phyloP scores from a whole-genome alignment of 345 rosid species.

The Eutrema heterophyllum region DNA sequence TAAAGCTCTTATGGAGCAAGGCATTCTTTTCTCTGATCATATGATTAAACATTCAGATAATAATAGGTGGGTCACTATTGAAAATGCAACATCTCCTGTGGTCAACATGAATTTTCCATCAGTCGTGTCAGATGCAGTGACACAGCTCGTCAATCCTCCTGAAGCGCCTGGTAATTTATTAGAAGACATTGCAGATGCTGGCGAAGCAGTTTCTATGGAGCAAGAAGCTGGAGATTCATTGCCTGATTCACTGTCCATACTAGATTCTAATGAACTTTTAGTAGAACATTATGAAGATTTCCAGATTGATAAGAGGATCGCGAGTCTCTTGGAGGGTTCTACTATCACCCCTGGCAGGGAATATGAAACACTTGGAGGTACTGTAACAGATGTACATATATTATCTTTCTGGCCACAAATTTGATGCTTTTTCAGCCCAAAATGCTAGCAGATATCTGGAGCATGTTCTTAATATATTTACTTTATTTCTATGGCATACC shows the following conservation, averaged over 20 bases:
- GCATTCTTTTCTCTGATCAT: slow-evolving; percentile 80
- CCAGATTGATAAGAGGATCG: slow-evolving; percentile 67
- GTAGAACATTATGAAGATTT: slow-evolving; percentile 48
- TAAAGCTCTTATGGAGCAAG: slow-evolving; percentile 74
- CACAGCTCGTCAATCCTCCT: slow-evolving; percentile 81
- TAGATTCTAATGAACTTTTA: slow-evolving; percentile 25
- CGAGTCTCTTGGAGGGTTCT: slow-evolving; percentile 67
- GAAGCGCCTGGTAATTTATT: slow-evolving; percentile 92
- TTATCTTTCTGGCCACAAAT: background rate
- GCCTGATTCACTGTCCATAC: slow-evolving; percentile 21
- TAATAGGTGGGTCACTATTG: slow-evolving; percentile 93
- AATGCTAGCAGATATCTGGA: background rate
- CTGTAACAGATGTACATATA: slow-evolving; percentile 6
- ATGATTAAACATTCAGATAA: slow-evolving; percentile 80
- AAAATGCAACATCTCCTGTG: slow-evolving; percentile 91
- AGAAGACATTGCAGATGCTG: slow-evolving; percentile 52
- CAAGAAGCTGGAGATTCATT: slow-evolving; percentile 38
- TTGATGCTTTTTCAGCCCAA: slow-evolving; percentile 2
- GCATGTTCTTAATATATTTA: slow-evolving; percentile 7
- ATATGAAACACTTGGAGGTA: slow-evolving; percentile 85
- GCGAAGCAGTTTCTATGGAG: slow-evolving; percentile 31
- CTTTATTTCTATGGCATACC: background rate
- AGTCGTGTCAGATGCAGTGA: slow-evolving; percentile 57
- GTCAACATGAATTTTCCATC: slow-evolving; percentile 40
- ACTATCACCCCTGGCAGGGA: slow-evolving; percentile 67